phyloP scores from a whole-genome alignment of 345 rosid genomes.

The Camelina neglecta region DNA sequence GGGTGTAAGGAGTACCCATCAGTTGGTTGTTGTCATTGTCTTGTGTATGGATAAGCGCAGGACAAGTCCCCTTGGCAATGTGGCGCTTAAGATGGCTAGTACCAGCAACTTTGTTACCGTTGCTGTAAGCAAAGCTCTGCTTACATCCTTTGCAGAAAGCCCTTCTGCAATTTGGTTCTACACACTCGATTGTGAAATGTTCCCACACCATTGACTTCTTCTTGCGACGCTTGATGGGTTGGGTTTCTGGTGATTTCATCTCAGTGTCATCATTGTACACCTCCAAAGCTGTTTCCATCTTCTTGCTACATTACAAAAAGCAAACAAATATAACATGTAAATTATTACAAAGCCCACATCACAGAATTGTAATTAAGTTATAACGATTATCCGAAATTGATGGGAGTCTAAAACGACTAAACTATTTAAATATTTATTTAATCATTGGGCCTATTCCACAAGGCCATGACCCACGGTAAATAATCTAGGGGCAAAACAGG shows the following conservation, averaged over 20 bases:
- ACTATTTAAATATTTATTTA: background rate
- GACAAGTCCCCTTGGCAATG: slow-evolving; percentile 88
- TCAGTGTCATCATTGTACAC: slow-evolving; percentile 34
- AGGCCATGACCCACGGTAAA: slow-evolving; percentile 28
- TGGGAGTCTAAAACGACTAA: background rate
- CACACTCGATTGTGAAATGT: slow-evolving; percentile 75
- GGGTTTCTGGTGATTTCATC: slow-evolving; percentile 33
- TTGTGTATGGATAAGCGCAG: slow-evolving; percentile 58
- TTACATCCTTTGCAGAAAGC: slow-evolving; percentile 94
- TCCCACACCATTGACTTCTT: slow-evolving; percentile 98
- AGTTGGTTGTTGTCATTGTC: slow-evolving; percentile 49
- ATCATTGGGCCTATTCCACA: slow-evolving; percentile 18
- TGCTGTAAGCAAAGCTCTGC: slow-evolving; percentile 97
- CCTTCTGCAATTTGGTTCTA: slow-evolving; percentile 76
- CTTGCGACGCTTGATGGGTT: slow-evolving; percentile 35
- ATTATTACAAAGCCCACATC: background rate
- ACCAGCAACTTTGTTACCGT: slow-evolving; percentile 91
- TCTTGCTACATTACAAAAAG: slow-evolving; percentile 7
- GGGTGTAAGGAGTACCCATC: slow-evolving; percentile 55
- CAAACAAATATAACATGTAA: background rate
- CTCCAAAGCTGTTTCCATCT: slow-evolving; percentile 38
- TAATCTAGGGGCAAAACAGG: slow-evolving; percentile 18
- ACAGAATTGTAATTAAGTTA: no score
- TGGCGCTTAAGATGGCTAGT: slow-evolving; percentile 97
- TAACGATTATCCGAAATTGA: background rate